phyloP scores from a whole-genome alignment of 345 rosid species.

The Trapa incisa region DNA sequence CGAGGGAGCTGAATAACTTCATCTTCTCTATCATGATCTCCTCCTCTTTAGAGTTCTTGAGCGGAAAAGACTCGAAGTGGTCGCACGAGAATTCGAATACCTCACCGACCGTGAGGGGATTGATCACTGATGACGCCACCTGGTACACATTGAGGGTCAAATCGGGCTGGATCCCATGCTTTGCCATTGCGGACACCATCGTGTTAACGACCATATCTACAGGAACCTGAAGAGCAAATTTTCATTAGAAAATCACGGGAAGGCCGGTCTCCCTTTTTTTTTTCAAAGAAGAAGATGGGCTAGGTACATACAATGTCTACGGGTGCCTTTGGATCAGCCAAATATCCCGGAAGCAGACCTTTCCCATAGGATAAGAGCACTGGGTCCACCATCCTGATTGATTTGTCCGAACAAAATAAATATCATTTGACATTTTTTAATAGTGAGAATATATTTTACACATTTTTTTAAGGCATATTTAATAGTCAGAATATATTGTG shows the following conservation, averaged over 20 bases:
- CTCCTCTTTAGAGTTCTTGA: conserved; percentile 9
- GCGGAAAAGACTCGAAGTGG: conserved; percentile 12
- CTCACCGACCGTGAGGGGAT: conserved; percentile 5
- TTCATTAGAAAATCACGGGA: too few relatives aligned
- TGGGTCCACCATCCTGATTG: conserved; percentile 25
- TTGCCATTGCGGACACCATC: conserved; percentile 20
- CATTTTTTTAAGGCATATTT: too few relatives aligned
- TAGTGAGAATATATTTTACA: too few relatives aligned
- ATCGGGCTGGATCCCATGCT: conserved; percentile 12
- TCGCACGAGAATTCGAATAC: background rate
- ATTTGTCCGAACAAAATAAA: background rate
- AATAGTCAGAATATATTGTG: too few relatives aligned
- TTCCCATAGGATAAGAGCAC: conserved; percentile 23
- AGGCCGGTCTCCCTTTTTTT: background rate
- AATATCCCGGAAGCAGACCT: conserved; percentile 19
- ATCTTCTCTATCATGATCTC: conserved; percentile 2
- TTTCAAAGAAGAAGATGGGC: background rate
- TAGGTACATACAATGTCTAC: conserved; percentile 14
- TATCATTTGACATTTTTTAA: background rate
- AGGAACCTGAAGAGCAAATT: conserved; percentile 13
- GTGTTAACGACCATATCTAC: conserved; percentile 20
- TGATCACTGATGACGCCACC: conserved; percentile 13
- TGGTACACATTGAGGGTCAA: conserved; percentile 13
- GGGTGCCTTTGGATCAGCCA: conserved; percentile 12
- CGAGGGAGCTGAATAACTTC: conserved; percentile 12